These are phyloP conservation scores for Aspergillus unguis DNA, from an alignment of 2,329 filamentous ascomycete species.

Conservation along the genomic window DNA sequence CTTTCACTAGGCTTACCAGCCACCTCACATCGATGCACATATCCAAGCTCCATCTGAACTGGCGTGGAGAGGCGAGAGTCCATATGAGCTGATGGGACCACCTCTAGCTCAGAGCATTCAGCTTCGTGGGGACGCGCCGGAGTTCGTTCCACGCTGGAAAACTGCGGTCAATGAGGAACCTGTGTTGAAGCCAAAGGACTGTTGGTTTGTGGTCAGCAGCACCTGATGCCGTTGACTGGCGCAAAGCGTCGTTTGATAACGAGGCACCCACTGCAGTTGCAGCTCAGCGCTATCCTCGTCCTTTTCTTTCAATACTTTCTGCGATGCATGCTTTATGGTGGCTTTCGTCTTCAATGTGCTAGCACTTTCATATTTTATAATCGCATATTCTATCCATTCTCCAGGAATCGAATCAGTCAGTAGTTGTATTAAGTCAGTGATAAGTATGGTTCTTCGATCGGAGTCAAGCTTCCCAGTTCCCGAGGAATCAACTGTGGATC, in stretches of 20 bases:
- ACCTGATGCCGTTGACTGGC: neutral
- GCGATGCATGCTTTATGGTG: neutral
- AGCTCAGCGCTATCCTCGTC: too few relatives aligned
- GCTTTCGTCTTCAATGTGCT: neutral
- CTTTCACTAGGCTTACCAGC: slow-evolving; percentile 8
- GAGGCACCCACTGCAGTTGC: neutral
- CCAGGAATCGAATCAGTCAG: too few relatives aligned
- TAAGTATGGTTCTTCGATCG: too few relatives aligned
- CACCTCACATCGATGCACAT: slow-evolving; percentile 1
- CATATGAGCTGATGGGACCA: neutral
- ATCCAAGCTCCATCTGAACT: neutral
- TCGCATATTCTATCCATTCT: too few relatives aligned
- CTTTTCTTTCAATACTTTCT: neutral
- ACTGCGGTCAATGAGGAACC: neutral
- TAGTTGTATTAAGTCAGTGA: too few relatives aligned
- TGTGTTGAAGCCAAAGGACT: slow-evolving; percentile 1
- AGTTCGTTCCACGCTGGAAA: slow-evolving; percentile 18
- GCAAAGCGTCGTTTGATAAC: neutral
- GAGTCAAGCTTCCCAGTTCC: too few relatives aligned
- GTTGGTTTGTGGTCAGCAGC: slow-evolving; percentile 11
- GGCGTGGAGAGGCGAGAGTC: neutral
- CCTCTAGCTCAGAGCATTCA: neutral
- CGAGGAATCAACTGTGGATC: too few relatives aligned
- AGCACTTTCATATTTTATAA: too few relatives aligned
- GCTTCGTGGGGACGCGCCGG: slow-evolving; percentile 23